A percentile compares a stretch with the other conserved stretches of the same genome.
phyloP scores from a whole-genome alignment of 2,329 filamentous ascomycete genomes.

The Phyllosticta citriasiana region DNA sequence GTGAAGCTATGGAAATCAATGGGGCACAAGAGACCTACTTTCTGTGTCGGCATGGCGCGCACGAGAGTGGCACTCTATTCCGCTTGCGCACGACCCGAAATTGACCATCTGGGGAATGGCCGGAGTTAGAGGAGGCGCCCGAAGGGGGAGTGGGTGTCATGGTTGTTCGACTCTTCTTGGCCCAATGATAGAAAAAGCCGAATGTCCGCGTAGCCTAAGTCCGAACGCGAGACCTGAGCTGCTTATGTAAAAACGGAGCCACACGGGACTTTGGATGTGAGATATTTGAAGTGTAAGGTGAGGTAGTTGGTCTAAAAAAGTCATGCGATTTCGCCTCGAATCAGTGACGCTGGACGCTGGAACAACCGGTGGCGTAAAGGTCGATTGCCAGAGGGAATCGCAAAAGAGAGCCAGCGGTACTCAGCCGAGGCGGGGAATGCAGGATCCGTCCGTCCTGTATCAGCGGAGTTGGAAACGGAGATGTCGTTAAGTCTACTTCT shows the following conservation, averaged over 20 bases:
- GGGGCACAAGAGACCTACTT: slow-evolving; percentile 50
- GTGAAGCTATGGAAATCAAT: slow-evolving; percentile 10
- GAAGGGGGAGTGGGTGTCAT: slow-evolving; percentile 22
- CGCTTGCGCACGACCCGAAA: slow-evolving; percentile 84
- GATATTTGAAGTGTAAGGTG: neutral
- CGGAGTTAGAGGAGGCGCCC: slow-evolving; percentile 63
- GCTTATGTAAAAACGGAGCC: neutral
- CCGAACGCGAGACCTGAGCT: neutral
- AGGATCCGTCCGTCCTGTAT: neutral
- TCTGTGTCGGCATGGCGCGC: slow-evolving; percentile 79
- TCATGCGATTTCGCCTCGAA: neutral
- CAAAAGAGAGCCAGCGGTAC: neutral
- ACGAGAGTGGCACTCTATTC: slow-evolving; percentile 85
- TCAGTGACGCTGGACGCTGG: neutral
- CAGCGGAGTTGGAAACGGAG: neutral
- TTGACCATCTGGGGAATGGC: slow-evolving; percentile 75
- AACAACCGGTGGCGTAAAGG: neutral
- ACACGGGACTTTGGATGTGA: neutral
- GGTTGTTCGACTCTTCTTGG: neutral
- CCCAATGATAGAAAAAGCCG: neutral
- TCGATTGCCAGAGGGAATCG: neutral
- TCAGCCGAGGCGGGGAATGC: neutral
- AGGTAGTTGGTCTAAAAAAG: neutral
- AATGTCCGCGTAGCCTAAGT: neutral
- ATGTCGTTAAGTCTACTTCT: neutral